Base-by-base conservation (phyloP, 495 filamentous ascomycete genomes). In the Neurospora sublineolata region DNA sequence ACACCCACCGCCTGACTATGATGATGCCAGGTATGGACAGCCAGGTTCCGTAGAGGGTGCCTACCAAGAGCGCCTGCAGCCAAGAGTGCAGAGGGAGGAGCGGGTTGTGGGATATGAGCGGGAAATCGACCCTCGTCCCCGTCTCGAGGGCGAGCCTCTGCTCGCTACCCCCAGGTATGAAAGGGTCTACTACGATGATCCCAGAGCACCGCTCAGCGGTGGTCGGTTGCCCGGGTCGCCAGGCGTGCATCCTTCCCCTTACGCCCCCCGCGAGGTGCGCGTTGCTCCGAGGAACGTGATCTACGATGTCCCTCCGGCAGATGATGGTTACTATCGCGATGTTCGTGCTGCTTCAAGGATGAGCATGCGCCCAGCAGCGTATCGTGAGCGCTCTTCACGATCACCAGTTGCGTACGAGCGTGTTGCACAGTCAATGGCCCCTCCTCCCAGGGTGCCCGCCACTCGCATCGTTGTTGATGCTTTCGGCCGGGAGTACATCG, bases 401-500 rank as follows among this genome's bases (percentile, higher is more conserved):
- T 88, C 88, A 0, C 89, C 88, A 0, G 83, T 89, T 27, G 73
- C 82, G 67, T 81, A 85, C 41, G 87, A 89, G 71, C 79, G 82
- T 72, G 75, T 77, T 7, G 76, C 84, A 7, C 80, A 82, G 37
- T 79, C 83, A 11, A 83, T 89, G 72, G 52, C 52, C 2, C 85
- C 89, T 77, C 85, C 86, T 38, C 87, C 90, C 37, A 84, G 86
- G 36, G 84, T 84, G 33, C 85, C 87, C 1, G 72, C 81, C n/a
- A 73, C 82, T 40, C 86, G 91, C 68, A 87, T 92, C 71, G 80
- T 93, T 60, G 81, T 93, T 67, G 91, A 93, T 77, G 86, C 90
- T 70, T 88, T 86, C 79, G 91, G 91, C 30, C 88, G 88, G 71
- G 85, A 91, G 75, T 94, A 89, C 75, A 81, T 90, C 67, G 90